Percentiles rank a stretch among this genome's conserved stretches.
These are phyloP conservation scores for Fusarium musae DNA, from an alignment of 2,329 filamentous ascomycete genomes.

Conservation along the genomic window DNA sequence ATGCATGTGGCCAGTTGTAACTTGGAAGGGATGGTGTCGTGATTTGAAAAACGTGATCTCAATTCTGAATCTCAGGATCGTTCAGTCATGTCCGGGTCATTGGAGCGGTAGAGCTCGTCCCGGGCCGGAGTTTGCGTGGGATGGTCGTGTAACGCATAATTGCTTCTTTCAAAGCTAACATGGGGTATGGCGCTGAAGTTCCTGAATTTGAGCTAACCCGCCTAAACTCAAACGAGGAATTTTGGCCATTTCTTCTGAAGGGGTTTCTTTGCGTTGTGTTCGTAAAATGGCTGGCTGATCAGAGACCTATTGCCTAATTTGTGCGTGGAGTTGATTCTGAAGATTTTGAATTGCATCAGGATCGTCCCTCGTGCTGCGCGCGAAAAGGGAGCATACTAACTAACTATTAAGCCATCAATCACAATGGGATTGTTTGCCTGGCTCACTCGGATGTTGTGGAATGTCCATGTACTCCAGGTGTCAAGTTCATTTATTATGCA, in stretches of 20 bases:
- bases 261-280: not conserved
- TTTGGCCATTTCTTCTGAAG: not conserved
- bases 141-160: not conserved
- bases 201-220: not conserved
- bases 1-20: conserved; percentile 34
- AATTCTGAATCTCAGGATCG: not conserved
- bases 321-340: not conserved
- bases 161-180: not conserved
- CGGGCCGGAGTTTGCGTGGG: conserved; percentile 10
- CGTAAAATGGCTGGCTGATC: conserved; percentile 3
- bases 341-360: conserved; percentile 4
- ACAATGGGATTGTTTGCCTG: not conserved
- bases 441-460: not conserved
- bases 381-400: not conserved
- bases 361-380: conserved; percentile 7
- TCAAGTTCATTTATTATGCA: not conserved
- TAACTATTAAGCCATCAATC: not conserved
- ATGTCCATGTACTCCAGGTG: not conserved
- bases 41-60: conserved; percentile 32
- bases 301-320: not conserved
- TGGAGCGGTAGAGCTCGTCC: conserved; percentile 10
- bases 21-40: conserved; percentile 16
- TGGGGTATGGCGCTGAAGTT: not conserved
- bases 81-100: conserved; percentile 12
- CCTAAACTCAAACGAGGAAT: conserved; percentile 1